phyloP scores from a whole-genome alignment of 495 filamentous ascomycete species.

The Hypoxylon subgilvum region DNA sequence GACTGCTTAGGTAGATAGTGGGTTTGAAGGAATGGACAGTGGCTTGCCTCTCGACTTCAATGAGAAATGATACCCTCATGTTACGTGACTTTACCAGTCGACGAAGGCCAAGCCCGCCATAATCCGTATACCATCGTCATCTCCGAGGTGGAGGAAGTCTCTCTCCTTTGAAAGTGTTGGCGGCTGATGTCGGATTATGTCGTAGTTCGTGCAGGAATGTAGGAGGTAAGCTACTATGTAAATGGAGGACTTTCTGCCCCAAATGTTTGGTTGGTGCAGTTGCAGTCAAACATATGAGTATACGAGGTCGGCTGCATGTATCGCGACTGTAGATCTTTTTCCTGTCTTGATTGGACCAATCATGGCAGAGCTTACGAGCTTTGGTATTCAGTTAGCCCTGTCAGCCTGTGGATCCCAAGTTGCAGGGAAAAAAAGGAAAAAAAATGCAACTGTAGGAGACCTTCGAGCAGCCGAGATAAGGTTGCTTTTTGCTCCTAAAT shows the following conservation, averaged over 20 bases:
- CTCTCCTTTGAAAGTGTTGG: not conserved
- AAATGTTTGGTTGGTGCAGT: slow-evolving; percentile 8
- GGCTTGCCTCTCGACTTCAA: too few species aligned
- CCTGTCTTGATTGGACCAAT: slow-evolving; percentile 22
- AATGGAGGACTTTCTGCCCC: not conserved
- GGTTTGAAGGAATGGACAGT: too few species aligned
- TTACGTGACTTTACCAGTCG: not conserved
- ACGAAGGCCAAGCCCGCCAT: too few species aligned
- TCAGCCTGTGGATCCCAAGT: slow-evolving; percentile 9
- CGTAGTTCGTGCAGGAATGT: slow-evolving; percentile 3
- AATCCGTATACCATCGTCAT: not conserved
- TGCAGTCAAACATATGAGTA: slow-evolving; percentile 4
- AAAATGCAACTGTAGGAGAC: slow-evolving; percentile 12
- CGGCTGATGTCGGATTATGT: slow-evolving; percentile 10
- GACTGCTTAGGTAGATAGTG: too few species aligned
- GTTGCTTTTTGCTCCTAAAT: slow-evolving; percentile 32
- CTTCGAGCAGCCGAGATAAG: slow-evolving; percentile 1
- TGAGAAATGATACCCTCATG: too few species aligned
- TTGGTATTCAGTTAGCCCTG: slow-evolving; percentile 3
- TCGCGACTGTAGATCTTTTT: slow-evolving; percentile 12
- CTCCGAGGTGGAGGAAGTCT: not conserved
- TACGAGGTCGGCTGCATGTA: slow-evolving; percentile 36
- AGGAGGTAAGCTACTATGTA: not conserved
- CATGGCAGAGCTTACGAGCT: not conserved
- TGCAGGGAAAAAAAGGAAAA: too few species aligned